Evolutionary conservation across 805 yeast genomes (phyloP), one percentile per base, ranked within the genome.

Genomic region (Brettanomyces custersianus): DNA sequence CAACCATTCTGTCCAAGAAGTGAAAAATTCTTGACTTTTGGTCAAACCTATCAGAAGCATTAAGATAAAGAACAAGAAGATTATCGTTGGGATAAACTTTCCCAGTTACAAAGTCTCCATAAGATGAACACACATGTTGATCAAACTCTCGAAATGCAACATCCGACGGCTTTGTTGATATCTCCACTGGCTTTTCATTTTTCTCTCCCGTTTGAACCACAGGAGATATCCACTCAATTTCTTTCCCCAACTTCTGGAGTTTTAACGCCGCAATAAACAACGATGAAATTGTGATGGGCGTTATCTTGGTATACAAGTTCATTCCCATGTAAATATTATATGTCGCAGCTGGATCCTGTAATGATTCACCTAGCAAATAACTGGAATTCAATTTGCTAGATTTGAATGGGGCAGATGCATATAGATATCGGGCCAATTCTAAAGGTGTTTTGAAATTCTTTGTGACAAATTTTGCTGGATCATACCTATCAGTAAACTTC

Each of bases 131-230:
- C 1, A 65, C 61, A 45, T 55, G 52, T 20, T 41, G 41, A 38
- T 72, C 66, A 53, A 79, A 72, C 49, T 79, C 83, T 26, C 62
- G 66, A 3, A 76, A 62, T 0, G 82, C 77, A 19, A 75, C 61
- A 44, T 78, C 84, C 1, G 79, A 62, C 0, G 87, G 82, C 35
- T 57, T 15, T 11, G 22, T 7, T 16, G 16, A 13, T 12, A 21
- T 5, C 11, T 20, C 16, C 9, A 21, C 25, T 20, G 9, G 9
- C 20, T 30, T 19, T 12, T 30, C 22, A 20, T 20, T 24, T 20
- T n/a, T 30, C 20, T n/a, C 24, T 9, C 17, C 9, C 8, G 17
- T 12, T 20, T n/a, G 13, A 9, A 13, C 13, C 7, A 29, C 69
- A 27, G 64, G 34, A 84, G 84, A 78, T 13, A 40, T 37, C 4